Evolutionary conservation across 2,329 filamentous ascomycete genomes (phyloP).

Genomic region (Penicillium frequentans): DNA sequence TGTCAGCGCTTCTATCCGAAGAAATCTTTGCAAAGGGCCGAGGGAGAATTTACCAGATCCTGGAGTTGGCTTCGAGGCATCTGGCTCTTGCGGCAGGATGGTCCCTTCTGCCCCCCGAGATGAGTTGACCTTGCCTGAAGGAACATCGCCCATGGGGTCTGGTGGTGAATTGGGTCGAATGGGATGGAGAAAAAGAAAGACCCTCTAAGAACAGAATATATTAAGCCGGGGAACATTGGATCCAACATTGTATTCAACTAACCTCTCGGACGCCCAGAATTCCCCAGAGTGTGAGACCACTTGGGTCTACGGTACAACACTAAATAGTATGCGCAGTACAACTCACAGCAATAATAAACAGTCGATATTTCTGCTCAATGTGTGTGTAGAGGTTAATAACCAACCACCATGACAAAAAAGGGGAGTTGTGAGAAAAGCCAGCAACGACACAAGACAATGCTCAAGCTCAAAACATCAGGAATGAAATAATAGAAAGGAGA

Average conservation of each 20-base stretch:
- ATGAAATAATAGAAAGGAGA: neutral
- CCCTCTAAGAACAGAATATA: neutral
- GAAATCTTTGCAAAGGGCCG: neutral
- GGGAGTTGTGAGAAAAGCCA: neutral
- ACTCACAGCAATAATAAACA: neutral
- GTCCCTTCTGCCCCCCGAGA: slow-evolving; percentile 15
- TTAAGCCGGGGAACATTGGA: neutral
- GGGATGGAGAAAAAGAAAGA: neutral
- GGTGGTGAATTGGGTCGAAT: neutral
- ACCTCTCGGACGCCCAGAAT: slow-evolving; percentile 2
- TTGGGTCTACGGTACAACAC: neutral
- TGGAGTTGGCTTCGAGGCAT: slow-evolving; percentile 5
- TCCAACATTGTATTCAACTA: neutral
- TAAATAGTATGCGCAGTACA: neutral
- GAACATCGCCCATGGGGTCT: slow-evolving; percentile 31
- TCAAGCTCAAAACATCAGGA: neutral
- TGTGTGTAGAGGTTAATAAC: neutral
- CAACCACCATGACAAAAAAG: neutral
- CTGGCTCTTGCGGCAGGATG: slow-evolving; percentile 8
- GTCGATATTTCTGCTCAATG: neutral
- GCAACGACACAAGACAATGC: neutral
- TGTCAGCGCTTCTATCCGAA: neutral
- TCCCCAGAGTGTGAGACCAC: neutral
- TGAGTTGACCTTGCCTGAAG: slow-evolving; percentile 21
- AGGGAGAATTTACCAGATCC: slow-evolving; percentile 13